Conservation (phyloP, 768 basidiomycete genomes). For the Leucocoprinus sp. region DNA sequence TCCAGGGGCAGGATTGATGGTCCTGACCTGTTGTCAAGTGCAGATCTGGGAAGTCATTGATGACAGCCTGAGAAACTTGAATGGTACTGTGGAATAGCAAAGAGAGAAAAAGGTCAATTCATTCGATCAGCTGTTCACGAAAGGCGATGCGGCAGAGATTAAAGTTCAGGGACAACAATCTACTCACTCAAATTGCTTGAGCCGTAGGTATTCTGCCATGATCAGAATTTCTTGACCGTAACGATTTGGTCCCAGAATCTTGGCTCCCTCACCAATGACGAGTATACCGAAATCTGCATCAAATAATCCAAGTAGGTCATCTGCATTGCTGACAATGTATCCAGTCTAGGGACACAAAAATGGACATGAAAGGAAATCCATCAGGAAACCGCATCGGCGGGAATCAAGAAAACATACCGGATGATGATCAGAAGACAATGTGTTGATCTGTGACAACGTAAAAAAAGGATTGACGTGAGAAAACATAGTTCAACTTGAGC, state of each 20-base stretch:
- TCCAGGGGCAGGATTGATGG: not conserved
- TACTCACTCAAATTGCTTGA: conserved; percentile 62
- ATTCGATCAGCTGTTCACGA: not conserved
- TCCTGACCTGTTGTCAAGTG: conserved; percentile 38
- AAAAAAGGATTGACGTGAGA: not conserved
- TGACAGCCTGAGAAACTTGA: conserved; percentile 63
- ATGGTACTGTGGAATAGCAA: conserved; percentile 38
- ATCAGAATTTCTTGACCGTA: conserved; percentile 74
- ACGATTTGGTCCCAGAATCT: conserved; percentile 60
- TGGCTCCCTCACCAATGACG: conserved; percentile 63
- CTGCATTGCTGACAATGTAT: conserved; percentile 73
- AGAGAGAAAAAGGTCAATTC: not conserved
- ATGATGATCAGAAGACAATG: conserved; percentile 55
- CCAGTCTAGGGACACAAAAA: conserved; percentile 36
- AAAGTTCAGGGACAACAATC: not conserved
- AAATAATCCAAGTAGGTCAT: conserved; percentile 70
- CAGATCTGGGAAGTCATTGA: conserved; percentile 65
- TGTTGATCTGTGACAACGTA: conserved; percentile 48
- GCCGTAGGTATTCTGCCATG: conserved; percentile 70
- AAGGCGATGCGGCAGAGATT: not conserved
- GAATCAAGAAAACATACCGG: conserved; percentile 28
- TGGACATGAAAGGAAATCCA: not conserved
- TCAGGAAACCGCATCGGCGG: not conserved
- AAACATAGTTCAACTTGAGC: conserved; percentile 2
- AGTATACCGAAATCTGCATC: conserved; percentile 72